These are phyloP conservation scores for Pseudotsuga menziesii DNA, from an alignment of 75 land plant genomes.

Conservation along the genomic window DNA sequence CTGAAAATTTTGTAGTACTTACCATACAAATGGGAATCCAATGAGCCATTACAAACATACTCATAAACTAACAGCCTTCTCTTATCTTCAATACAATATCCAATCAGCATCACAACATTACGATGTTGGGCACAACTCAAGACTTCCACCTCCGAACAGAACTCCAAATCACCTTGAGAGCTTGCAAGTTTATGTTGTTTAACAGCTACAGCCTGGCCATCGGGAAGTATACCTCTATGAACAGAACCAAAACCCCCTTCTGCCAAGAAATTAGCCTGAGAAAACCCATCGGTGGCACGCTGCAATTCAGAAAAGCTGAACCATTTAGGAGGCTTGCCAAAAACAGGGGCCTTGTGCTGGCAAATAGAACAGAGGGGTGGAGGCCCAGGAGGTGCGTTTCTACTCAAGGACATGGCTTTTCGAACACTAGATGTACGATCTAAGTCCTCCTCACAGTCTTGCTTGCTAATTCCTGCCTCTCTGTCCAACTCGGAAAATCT, in stretches of 20 bases:
- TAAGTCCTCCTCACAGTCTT: slow-evolving; percentile 16
- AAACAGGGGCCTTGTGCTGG: slow-evolving; percentile 82
- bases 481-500: slow-evolving; percentile 34
- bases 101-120: slow-evolving; percentile 90
- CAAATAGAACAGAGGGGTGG: slow-evolving; percentile 94
- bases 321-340: slow-evolving; percentile 86
- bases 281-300: slow-evolving; percentile 65
- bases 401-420: slow-evolving; percentile 49
- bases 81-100: slow-evolving; percentile 81
- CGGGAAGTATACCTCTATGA: slow-evolving; percentile 77
- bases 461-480: slow-evolving; percentile 20
- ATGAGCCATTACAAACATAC: slow-evolving; percentile 84
- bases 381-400: slow-evolving; percentile 56
- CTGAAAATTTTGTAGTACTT: slow-evolving; percentile 11
- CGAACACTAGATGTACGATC: slow-evolving; percentile 48
- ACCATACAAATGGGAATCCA: slow-evolving; percentile 91
- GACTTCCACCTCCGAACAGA: slow-evolving; percentile 92
- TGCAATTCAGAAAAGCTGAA: slow-evolving; percentile 74
- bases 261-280: slow-evolving; percentile 72
- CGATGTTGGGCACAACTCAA: slow-evolving; percentile 95
- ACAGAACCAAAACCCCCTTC: slow-evolving; percentile 97
- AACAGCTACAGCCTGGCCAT: slow-evolving; percentile 87
- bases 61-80: slow-evolving; percentile 83
- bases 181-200: slow-evolving; percentile 94
- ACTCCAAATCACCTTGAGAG: slow-evolving; percentile 88